Base-by-base conservation (phyloP, 805 yeast species). In the Saturnispora saitoi region DNA sequence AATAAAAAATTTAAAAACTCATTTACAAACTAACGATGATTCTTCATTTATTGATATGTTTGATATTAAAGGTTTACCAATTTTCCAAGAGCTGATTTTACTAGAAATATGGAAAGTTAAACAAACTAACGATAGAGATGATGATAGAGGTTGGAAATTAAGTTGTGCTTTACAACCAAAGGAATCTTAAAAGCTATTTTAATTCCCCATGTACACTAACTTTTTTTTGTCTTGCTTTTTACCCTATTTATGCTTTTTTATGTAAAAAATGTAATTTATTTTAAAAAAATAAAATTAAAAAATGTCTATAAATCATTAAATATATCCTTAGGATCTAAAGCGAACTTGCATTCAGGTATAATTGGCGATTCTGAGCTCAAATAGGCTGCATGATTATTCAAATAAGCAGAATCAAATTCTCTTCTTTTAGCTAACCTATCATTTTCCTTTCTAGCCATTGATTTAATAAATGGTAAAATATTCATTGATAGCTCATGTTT, bases 121-220 rank as follows among this genome's bases (percentile, higher is more conserved):
- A 51, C 84, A 78, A 54, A 66, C 80, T 49, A 80, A 80, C 60
- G 63, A 72, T 50, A 67, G 71, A 34, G 84, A 81, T 50, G 77
- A 73, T 38, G 90, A 85, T 55, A 70, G 93, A 54, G 79, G 82
- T 4, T 84, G 90, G 84, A 75, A 80, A 48, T 67, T 83, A 60
- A 83, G 90, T 66, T 76, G 85, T 58, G 62, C 66, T 28, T 70
- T 81, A 37, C 82, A 77, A 51, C 80, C 81, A 9, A 44, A 31
- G 3, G 50, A 47, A 24, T 4, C 32, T 7, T 43, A 46, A n/a
- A 22, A 41, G 28, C 9, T 24, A 24, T 24, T 19, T 14, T 36
- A 15, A 7, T 31, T 32, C 6, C 9, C 11, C 15, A 15, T 38
- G 12, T 30, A 32, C 20, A 20, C 17, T 42, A 42, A 24, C 32